Base-by-base conservation (phyloP, 2,329 filamentous ascomycete species). In the Leptosphaerulina australis region DNA sequence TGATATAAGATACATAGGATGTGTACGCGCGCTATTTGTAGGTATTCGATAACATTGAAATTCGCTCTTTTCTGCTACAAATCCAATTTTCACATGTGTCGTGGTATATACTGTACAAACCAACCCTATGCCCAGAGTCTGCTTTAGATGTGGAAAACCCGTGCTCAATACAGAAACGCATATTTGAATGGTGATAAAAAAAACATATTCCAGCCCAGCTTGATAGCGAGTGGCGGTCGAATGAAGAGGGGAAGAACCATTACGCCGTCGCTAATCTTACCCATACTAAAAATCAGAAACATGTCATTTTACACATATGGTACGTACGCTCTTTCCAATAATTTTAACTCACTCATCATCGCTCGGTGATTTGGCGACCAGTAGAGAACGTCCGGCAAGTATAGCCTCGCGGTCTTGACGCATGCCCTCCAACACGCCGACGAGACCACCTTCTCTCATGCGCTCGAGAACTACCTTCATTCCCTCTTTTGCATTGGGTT, bases 401-500 rank as follows among this genome's bases (percentile, higher is more conserved):
- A 70, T 70, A 22, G 65, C 50, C 59, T 82, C 79, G 30, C 81
- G 77, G 64, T 88, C 86, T 60, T 78, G 76, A 41, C 84, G 77
- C 86, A 88, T 88, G 21, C 85, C 86, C 58, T 88, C 86, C 22
- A 90, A 74, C n/a, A 88, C 87, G 17, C 74, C 85, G 12, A 88
- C 84, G 14, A 90, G 75, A 0, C 87, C 87, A 29, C 86, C 86
- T 50, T 79, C 77, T 44, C 87, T 77, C 66, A 90, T 71, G 37
- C 89, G 79, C 72, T 91, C 88, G 17, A 94, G 79, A 7, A 94
- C 89, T 28, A 92, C 83, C 48, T 83, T 85, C 90, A 94, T 93
- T 38, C 90, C 90, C 69, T 92, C 88, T 39, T 88, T 85, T 60
- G 88, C 90, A 76, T 92, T 92, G 41, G 87, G 85, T 63, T 93